Conservation (phyloP, 192 early-diverging fungal genomes). For the Phlyctochytrium planicorne region DNA sequence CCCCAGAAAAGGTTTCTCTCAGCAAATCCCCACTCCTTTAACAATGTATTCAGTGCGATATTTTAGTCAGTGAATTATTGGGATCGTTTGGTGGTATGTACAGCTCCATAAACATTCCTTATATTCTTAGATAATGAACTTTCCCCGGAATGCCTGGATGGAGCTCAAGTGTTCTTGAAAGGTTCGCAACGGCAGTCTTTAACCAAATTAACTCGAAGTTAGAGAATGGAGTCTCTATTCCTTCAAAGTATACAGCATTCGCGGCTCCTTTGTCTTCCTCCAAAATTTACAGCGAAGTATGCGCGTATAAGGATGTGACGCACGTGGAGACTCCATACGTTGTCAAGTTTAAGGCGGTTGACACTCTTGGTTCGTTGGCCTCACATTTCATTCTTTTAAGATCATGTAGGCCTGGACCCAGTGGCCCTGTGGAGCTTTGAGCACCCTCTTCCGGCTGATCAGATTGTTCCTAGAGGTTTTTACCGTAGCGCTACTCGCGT, state of each 20-base stretch:
- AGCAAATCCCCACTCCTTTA: not conserved
- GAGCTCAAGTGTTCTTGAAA: constrained; percentile 78
- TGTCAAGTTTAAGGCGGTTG: constrained; percentile 86
- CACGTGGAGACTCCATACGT: constrained; percentile 94
- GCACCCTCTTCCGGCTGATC: too few relatives aligned
- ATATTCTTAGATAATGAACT: constrained; percentile 87
- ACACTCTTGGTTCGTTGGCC: constrained; percentile 45
- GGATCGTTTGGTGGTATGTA: constrained; percentile 83
- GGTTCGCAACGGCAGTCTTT: constrained; percentile 27
- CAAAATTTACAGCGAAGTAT: constrained; percentile 75
- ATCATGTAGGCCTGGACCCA: too few relatives aligned
- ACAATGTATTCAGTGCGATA: constrained; percentile 61
- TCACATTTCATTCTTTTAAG: constrained; percentile 4
- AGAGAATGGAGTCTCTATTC: constrained; percentile 87
- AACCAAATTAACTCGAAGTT: constrained; percentile 10
- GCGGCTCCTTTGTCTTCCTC: constrained; percentile 85
- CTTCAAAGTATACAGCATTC: constrained; percentile 79
- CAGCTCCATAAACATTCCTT: not conserved
- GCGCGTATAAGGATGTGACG: constrained; percentile 59
- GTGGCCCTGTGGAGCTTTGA: too few relatives aligned
- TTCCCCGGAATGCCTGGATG: constrained; percentile 97
- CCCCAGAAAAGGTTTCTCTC: constrained; percentile 58
- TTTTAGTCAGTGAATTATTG: constrained; percentile 92
- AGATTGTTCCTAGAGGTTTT: too few relatives aligned
- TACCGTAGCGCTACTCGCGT: too few relatives aligned